Percentiles rank a stretch among this genome's conserved stretches.
These are phyloP conservation scores for Kazachstania sp. DNA, from an alignment of 1,139 yeast species.

Conservation along the genomic window DNA sequence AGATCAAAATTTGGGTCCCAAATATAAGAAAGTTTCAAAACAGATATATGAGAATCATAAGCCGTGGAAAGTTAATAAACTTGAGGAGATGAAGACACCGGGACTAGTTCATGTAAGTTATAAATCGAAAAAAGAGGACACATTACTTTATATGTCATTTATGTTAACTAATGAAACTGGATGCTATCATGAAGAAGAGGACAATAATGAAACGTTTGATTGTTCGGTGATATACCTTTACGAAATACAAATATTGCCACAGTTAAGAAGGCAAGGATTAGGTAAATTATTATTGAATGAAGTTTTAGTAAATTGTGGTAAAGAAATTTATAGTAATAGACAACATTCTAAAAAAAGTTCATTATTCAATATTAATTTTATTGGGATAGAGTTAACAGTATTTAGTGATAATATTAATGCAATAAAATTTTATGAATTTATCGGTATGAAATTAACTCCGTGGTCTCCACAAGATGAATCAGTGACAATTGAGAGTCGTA, in stretches of 20 bases:
- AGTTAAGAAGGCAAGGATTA: slow-evolving; percentile 13
- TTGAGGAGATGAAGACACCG: slow-evolving; percentile 22
- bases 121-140: slow-evolving; percentile 1
- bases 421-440: slow-evolving; percentile 15
- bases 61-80: slow-evolving; percentile 22
- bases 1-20: slow-evolving; percentile 21
- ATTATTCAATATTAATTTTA: slow-evolving; percentile 4
- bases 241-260: slow-evolving; percentile 22
- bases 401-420: slow-evolving; percentile 24
- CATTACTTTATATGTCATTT: slow-evolving; percentile 16
- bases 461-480: slow-evolving; percentile 18
- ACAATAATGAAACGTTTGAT: not conserved
- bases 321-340: not conserved
- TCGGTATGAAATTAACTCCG: slow-evolving; percentile 17
- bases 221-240: slow-evolving; percentile 22
- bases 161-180: slow-evolving; percentile 20
- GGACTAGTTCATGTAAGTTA: slow-evolving; percentile 23
- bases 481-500: not conserved
- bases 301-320: slow-evolving; percentile 4
- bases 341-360: not conserved
- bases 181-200: not conserved
- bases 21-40: slow-evolving; percentile 14
- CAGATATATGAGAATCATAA: slow-evolving; percentile 16
- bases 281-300: slow-evolving; percentile 13
- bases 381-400: slow-evolving; percentile 25